Conservation (phyloP, 768 basidiomycete species). For the Trametes sanguinea region DNA sequence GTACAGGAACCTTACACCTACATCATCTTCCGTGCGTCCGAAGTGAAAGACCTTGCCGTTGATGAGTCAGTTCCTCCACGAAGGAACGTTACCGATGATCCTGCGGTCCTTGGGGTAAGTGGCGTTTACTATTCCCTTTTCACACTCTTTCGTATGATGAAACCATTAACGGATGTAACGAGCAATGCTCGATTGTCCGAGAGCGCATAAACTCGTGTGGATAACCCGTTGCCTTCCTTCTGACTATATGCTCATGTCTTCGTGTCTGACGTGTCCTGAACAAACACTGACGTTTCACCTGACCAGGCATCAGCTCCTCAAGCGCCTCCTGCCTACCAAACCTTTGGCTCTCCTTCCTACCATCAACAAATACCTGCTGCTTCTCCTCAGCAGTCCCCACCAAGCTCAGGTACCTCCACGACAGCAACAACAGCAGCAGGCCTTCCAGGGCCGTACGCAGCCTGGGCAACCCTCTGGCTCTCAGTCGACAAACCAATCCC, state of each 20-base stretch:
- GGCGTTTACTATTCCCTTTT: constrained; percentile 18
- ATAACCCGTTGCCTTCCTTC: constrained; percentile 67
- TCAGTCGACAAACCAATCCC: constrained; percentile 12
- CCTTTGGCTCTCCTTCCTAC: constrained; percentile 26
- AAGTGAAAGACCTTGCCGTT: constrained; percentile 87
- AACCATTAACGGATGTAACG: constrained; percentile 48
- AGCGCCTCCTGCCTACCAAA: constrained; percentile 27
- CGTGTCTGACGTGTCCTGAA: constrained; percentile 7
- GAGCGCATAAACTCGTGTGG: constrained; percentile 52
- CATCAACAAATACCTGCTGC: constrained; percentile 26
- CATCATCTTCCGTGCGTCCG: constrained; percentile 89
- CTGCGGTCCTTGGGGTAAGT: constrained; percentile 79
- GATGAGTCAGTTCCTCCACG: constrained; percentile 59
- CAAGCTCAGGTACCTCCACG: constrained; percentile 26
- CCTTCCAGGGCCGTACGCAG: constrained; percentile 21
- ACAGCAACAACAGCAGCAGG: constrained; percentile 24
- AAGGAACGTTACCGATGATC: constrained; percentile 78
- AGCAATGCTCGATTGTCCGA: constrained; percentile 41
- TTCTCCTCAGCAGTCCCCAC: constrained; percentile 22
- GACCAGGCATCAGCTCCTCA: constrained; percentile 53
- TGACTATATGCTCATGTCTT: constrained; percentile 33
- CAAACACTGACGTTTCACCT: constrained; percentile 11
- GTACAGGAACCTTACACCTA: constrained; percentile 84
- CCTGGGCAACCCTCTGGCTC: constrained; percentile 22
- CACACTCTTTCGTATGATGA: constrained; percentile 38